Percentiles rank a stretch among this genome's conserved stretches.
Evolutionary conservation across 1,284 basidiomycete species (phyloP).

Genomic region (Puccinia hordei): DNA sequence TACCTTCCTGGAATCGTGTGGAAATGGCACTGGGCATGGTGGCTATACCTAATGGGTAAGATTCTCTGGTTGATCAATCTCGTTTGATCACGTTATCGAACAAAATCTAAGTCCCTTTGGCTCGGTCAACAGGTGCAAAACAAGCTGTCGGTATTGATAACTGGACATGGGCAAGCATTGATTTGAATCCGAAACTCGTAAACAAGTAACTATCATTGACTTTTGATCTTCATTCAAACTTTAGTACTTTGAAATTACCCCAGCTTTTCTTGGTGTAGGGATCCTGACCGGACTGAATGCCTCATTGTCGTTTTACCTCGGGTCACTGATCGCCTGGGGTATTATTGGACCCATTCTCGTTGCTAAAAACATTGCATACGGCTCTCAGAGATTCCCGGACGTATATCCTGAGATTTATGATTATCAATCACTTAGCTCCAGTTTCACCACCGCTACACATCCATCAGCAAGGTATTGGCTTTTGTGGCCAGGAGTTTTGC

Average conservation of each 20-base stretch:
- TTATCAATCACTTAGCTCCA: conserved; percentile 59
- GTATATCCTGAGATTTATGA: conserved; percentile 62
- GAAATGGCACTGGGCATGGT: conserved; percentile 72
- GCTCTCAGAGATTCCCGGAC: conserved; percentile 57
- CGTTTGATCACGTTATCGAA: neutral
- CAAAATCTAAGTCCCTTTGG: neutral
- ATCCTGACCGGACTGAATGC: conserved; percentile 71
- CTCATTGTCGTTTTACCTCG: conserved; percentile 68
- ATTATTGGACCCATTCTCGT: conserved; percentile 68
- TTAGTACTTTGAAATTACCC: conserved; percentile 63
- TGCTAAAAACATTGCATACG: conserved; percentile 62
- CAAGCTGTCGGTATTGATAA: conserved; percentile 40
- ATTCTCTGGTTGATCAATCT: conserved; percentile 56
- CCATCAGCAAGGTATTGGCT: conserved; percentile 72
- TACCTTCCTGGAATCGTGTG: conserved; percentile 69
- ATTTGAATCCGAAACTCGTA: neutral
- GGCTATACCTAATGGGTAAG: conserved; percentile 68
- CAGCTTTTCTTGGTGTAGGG: conserved; percentile 71
- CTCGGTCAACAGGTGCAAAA: conserved; percentile 35
- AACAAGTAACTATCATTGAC: neutral
- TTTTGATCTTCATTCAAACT: conserved; percentile 26
- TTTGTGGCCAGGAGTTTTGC: conserved; percentile 69
- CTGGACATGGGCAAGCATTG: conserved; percentile 40
- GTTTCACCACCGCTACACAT: conserved; percentile 61
- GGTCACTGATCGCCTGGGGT: conserved; percentile 68